These are phyloP conservation scores for Cryoendolithus antarcticus DNA, from an alignment of 2,329 filamentous ascomycete species.

Conservation along the genomic window DNA sequence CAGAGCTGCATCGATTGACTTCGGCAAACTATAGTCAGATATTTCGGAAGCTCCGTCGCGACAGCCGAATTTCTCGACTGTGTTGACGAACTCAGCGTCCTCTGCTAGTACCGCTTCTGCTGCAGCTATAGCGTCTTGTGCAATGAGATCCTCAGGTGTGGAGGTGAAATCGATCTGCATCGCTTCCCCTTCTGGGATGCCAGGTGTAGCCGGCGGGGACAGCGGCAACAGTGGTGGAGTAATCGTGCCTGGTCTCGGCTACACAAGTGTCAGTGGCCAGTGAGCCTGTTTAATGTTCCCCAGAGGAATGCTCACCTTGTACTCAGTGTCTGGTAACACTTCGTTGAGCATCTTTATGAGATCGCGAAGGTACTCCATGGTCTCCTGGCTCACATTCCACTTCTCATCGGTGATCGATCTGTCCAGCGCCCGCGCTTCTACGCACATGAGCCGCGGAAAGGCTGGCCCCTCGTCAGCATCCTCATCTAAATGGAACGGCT, in stretches of 20 bases:
- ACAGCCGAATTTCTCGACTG: background rate
- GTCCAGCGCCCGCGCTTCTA: slow-evolving; percentile 8
- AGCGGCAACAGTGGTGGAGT: slow-evolving; percentile 37
- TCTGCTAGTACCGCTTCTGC: slow-evolving; percentile 22
- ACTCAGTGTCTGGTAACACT: background rate
- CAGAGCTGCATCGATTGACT: background rate
- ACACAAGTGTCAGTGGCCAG: slow-evolving; percentile 18
- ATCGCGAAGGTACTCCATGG: slow-evolving; percentile 21
- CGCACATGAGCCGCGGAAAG: slow-evolving; percentile 23
- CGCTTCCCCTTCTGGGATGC: slow-evolving; percentile 9
- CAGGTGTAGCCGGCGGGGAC: slow-evolving; percentile 28
- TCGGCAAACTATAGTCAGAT: background rate
- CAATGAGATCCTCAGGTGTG: slow-evolving; percentile 18
- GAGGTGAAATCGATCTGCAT: slow-evolving; percentile 21
- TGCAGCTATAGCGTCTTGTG: slow-evolving; percentile 12
- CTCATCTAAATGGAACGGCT: slow-evolving; percentile 24
- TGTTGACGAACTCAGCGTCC: slow-evolving; percentile 11
- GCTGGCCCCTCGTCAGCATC: slow-evolving; percentile 32
- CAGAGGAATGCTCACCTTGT: background rate
- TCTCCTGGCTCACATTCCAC: slow-evolving; percentile 25
- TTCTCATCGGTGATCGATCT: slow-evolving; percentile 22
- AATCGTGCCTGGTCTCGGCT: slow-evolving; percentile 20
- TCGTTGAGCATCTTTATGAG: slow-evolving; percentile 21
- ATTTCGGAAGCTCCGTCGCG: slow-evolving; percentile 1
- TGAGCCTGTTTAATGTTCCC: background rate